Evolutionary conservation across 176 grass and related monocot species (phyloP), one percentile per base, ranked within the genome.

Genomic region (Rhynchospora pubera): DNA sequence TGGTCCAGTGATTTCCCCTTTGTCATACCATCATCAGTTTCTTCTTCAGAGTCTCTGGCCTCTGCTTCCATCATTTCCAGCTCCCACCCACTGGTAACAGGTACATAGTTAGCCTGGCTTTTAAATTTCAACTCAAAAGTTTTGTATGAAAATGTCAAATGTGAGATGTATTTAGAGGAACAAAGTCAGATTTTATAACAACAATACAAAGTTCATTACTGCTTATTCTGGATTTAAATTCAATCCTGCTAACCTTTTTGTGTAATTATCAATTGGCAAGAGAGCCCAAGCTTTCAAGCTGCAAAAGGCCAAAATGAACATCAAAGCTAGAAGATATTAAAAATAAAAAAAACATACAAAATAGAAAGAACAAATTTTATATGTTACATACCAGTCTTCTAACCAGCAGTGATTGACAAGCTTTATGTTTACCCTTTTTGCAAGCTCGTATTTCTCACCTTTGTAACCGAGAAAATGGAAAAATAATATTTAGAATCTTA

Each of bases 401-500:
- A 97, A 86, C 94, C 94, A 97, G 12, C 52, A 62, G 61, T 94
- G 89, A 89, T 94, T 94, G 62, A 91, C 85, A 83, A 93, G 89
- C 83, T 94, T 97, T 82, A 97, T 90, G 42, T 85, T 80, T 85
- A 92, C 71, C 57, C 68, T 92, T 85, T 92, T 92, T 6, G 94
- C 94, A 85, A 93, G 84, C 26, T 90, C 94, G 4, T 91, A 93
- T 75, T 97, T 97, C 82, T 94, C 91, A 82, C 94, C 94, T 97
- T 26, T 45, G 19, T 86, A 45, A 83, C 84, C 82, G 57, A 15
- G 59, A 45, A 87, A 82, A 78, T 84, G 19, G 44, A 50, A 74
- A 51, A 53, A 8, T 56, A 77, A 30, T 28, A 6, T 7, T 55
- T 76, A 46, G 26, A 50, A 85, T 57, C 56, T 62, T 73, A 86